Conservation (phyloP, 106 monocot genomes). For the Acanthochlamys bracteata region DNA sequence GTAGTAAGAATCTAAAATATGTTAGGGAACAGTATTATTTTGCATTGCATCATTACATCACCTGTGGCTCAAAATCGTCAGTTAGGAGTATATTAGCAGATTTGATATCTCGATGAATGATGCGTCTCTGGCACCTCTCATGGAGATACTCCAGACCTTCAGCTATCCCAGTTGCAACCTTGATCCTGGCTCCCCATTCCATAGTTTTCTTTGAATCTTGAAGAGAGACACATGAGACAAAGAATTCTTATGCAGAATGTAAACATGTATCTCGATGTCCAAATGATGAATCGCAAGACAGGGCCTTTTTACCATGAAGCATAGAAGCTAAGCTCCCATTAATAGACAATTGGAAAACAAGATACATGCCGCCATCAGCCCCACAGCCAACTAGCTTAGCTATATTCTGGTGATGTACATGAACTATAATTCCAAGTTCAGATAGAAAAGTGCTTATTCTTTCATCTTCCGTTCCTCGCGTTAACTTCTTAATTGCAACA, state of each 20-base stretch:
- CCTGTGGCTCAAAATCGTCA: constrained; percentile 73
- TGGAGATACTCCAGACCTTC: constrained; percentile 73
- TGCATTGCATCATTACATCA: no score
- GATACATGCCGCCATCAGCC: constrained; percentile 57
- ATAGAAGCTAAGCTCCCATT: constrained; percentile 46
- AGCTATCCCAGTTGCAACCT: constrained; percentile 50
- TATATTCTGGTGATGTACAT: constrained; percentile 58
- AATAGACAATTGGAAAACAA: constrained; percentile 52
- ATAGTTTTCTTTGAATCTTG: constrained; percentile 33
- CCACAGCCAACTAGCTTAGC: constrained; percentile 61
- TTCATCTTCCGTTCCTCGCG: constrained; percentile 27
- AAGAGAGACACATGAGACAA: neutral
- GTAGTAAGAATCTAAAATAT: no score
- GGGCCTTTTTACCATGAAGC: constrained; percentile 57
- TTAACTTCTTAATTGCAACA: constrained; percentile 64
- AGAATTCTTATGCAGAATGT: neutral
- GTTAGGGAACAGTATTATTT: no score
- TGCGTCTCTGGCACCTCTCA: constrained; percentile 53
- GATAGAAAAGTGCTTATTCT: constrained; percentile 40
- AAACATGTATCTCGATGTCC: no score
- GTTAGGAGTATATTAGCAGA: constrained; percentile 67
- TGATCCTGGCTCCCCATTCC: constrained; percentile 49
- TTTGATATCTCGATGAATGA: constrained; percentile 85
- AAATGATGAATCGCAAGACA: no score
- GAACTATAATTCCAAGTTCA: constrained; percentile 56